Evolutionary conservation across 768 basidiomycete species (phyloP).

Genomic region (Leucosporidium creatinivorum): DNA sequence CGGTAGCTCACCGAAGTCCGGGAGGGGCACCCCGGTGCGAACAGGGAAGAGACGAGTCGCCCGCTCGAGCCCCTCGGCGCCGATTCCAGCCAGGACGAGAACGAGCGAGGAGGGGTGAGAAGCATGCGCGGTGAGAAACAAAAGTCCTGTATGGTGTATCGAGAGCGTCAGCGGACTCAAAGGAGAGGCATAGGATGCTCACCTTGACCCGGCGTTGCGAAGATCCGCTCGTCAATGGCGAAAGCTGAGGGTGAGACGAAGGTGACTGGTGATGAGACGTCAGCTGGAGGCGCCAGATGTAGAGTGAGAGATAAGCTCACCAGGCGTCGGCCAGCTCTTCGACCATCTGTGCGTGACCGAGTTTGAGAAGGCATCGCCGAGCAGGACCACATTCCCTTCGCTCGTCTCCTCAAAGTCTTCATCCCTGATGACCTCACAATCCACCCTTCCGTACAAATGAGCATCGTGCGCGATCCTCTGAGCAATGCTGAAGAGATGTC

Average conservation of each 20-base stretch:
- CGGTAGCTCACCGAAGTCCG: constrained; percentile 54
- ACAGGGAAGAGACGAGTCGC: constrained; percentile 69
- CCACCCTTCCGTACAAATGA: not conserved
- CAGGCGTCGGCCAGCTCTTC: not conserved
- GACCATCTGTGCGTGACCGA: not conserved
- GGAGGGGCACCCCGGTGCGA: constrained; percentile 66
- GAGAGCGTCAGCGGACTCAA: not conserved
- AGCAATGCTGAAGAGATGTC: not conserved
- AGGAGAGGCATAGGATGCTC: not conserved
- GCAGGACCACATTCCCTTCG: not conserved
- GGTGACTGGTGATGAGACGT: not conserved
- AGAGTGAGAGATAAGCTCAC: not conserved
- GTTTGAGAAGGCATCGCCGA: not conserved
- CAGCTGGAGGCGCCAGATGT: not conserved
- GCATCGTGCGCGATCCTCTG: not conserved
- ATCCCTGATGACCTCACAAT: not conserved
- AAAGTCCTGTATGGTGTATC: not conserved
- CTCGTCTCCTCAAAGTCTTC: not conserved
- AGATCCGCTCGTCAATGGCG: not conserved
- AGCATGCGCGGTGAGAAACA: not conserved
- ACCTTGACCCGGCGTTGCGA: not conserved
- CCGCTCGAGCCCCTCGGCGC: constrained; percentile 57
- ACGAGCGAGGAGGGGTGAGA: constrained; percentile 33
- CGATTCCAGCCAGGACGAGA: constrained; percentile 59
- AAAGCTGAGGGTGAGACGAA: not conserved